phyloP scores from a whole-genome alignment of 352 stramenopile genomes.

The Phytophthora hibernalis region DNA sequence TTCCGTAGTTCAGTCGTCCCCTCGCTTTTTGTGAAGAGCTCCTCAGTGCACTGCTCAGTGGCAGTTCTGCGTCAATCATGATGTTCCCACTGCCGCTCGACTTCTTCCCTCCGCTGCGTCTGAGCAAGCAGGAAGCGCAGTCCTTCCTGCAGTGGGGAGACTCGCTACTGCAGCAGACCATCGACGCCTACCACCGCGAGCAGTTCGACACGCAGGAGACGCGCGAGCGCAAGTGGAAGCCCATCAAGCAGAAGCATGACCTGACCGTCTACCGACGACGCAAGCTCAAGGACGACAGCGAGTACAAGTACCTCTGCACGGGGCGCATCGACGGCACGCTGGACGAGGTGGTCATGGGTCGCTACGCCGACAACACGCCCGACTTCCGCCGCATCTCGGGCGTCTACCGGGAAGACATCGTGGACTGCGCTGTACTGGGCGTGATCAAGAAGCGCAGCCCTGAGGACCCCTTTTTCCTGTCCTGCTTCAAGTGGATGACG shows the following conservation, averaged over 20 bases:
- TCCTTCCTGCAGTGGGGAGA: constrained; percentile 74
- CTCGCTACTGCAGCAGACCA: constrained; percentile 68
- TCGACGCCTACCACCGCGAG: constrained; percentile 72
- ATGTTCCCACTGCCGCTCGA: constrained; percentile 67
- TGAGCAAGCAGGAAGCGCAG: constrained; percentile 52
- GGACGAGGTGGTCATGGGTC: constrained; percentile 78
- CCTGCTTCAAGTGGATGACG: constrained; percentile 87
- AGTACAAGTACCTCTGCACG: constrained; percentile 71
- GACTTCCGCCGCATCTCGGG: constrained; percentile 75
- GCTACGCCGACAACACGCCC: constrained; percentile 77
- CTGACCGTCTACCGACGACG: constrained; percentile 70
- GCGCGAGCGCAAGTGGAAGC: constrained; percentile 73
- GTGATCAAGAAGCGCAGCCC: constrained; percentile 60
- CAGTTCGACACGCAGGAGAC: constrained; percentile 71
- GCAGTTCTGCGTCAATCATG: constrained; percentile 28
- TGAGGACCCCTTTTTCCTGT: constrained; percentile 70
- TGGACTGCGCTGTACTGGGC: constrained; percentile 78
- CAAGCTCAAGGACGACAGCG: constrained; percentile 49
- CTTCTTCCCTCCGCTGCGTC: constrained; percentile 64
- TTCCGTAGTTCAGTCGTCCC: constrained; percentile 7
- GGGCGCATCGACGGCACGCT: constrained; percentile 72
- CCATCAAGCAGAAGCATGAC: constrained; percentile 66
- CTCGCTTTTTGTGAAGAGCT: constrained; percentile 23
- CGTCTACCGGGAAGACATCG: constrained; percentile 78
- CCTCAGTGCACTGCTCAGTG: background rate